Base-by-base conservation (phyloP, 441 rosid species). In the Isatis lusitanica region DNA sequence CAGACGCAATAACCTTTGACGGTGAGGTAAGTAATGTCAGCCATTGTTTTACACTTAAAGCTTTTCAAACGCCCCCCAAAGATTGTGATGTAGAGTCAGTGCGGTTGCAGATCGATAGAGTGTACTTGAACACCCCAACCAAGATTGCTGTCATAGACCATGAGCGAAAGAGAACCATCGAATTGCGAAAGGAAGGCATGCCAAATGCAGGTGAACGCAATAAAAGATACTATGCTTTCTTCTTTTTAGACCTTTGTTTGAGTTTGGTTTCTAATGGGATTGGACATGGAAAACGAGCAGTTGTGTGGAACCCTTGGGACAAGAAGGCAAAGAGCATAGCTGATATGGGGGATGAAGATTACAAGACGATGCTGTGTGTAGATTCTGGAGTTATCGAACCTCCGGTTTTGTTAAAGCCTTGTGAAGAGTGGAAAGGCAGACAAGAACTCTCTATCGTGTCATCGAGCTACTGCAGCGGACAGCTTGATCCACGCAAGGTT, bases 241-340 rank as follows among this genome's bases (percentile, higher is more conserved):
- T 48, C 6, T 30, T 66, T 17, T 7, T 6, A 30, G 7, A 26
- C 35, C 9, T 52, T 24, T 24, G 9, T 38, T 16, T 36, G 66
- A 64, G 44, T 8, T 74, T 68, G 73, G n/a, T 40, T 40, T 31
- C 16, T 57, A 16, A 73, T 6, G 73, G 73, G 24, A 24, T 55
- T 26, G 30, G 63, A 50, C 31, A 39, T 77, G 57, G 44, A 52
- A 56, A 68, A 21, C 71, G 57, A 74, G 81, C 85, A 94, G 97
- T 78, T 79, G 87, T 90, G 31, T 92, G 97, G 98, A 94, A 91
- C 84, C 98, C 98, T 30, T 91, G 97, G 98, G 91, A 88, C 82
- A 91, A 82, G 70, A 91, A 78, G 86, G 88, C 93, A 18, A 94
- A 85, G 82, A 83, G 85, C 43, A 85, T 92, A 66, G 83, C 84